Evolutionary conservation across 1,284 basidiomycete species (phyloP).

Genomic region (Tranzscheliella williamsii): DNA sequence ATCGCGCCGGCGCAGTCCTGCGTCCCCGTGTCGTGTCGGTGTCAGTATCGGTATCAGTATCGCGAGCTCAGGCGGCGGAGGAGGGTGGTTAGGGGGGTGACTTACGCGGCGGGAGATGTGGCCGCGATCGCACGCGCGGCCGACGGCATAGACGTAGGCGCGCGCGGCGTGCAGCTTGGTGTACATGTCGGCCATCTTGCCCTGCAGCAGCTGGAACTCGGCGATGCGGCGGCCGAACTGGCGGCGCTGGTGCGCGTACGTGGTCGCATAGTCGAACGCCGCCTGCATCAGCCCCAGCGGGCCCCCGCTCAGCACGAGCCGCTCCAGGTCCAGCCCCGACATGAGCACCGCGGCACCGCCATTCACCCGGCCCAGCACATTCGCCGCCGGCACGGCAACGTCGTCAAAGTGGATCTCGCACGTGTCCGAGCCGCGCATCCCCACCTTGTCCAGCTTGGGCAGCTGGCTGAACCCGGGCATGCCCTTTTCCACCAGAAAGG

Average conservation of each 20-base stretch:
- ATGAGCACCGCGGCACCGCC: conserved; percentile 84
- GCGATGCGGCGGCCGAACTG: conserved; percentile 85
- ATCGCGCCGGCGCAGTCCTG: conserved; percentile 51
- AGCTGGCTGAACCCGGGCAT: conserved; percentile 84
- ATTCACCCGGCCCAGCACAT: conserved; percentile 79
- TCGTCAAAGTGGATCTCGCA: conserved; percentile 91
- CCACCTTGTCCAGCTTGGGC: conserved; percentile 90
- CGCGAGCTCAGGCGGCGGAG: no score
- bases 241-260: conserved; percentile 86
- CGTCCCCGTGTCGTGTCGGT: no score
- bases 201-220: conserved; percentile 96
- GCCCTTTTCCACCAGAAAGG: conserved; percentile 83
- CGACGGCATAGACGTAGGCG: conserved; percentile 87
- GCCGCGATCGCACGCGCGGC: conserved; percentile 42
- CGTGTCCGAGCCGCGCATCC: conserved; percentile 93
- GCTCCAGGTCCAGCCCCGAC: conserved; percentile 89
- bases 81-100: conserved; percentile 19
- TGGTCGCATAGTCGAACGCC: conserved; percentile 83
- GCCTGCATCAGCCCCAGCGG: conserved; percentile 84
- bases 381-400: conserved; percentile 78
- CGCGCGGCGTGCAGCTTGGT: conserved; percentile 86
- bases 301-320: conserved; percentile 86
- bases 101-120: conserved; percentile 68
- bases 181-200: conserved; percentile 83
- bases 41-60: no score